Conservation (phyloP, 2,329 filamentous ascomycete genomes). For the Byssothecium circinans region DNA sequence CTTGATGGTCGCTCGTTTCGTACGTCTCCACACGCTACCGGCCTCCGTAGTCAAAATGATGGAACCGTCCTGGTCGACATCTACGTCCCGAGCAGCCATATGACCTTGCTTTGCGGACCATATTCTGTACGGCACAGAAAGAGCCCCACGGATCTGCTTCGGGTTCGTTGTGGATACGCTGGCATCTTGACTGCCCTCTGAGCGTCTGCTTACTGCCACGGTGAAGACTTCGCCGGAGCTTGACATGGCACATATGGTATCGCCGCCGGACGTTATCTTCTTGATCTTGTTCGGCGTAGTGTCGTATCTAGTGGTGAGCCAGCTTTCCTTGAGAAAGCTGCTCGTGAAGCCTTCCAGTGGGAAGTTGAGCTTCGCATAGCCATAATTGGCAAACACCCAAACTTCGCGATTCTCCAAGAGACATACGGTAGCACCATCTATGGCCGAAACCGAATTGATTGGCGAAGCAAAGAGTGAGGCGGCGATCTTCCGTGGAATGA, state of each 20-base stretch:
- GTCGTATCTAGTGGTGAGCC: slow-evolving; percentile 67
- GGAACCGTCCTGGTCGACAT: slow-evolving; percentile 87
- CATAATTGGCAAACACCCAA: slow-evolving; percentile 93
- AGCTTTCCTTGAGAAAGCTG: slow-evolving; percentile 67
- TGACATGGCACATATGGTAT: slow-evolving; percentile 88
- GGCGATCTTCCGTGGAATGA: slow-evolving; percentile 80
- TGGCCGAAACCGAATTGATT: slow-evolving; percentile 81
- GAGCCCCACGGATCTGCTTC: slow-evolving; percentile 79
- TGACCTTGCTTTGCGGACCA: slow-evolving; percentile 87
- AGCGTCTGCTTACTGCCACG: slow-evolving; percentile 70
- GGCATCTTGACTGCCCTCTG: slow-evolving; percentile 59
- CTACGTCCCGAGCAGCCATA: slow-evolving; percentile 82
- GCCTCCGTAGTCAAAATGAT: slow-evolving; percentile 92
- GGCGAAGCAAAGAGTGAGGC: slow-evolving; percentile 74
- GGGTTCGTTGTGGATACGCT: slow-evolving; percentile 87
- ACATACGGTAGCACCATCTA: slow-evolving; percentile 84
- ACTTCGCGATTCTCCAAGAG: slow-evolving; percentile 86
- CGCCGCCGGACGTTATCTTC: slow-evolving; percentile 80
- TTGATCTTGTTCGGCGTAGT: slow-evolving; percentile 67
- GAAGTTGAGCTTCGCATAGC: slow-evolving; percentile 88
- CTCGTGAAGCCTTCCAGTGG: slow-evolving; percentile 74
- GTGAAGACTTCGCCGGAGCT: slow-evolving; percentile 86
- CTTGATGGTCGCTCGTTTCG: slow-evolving; percentile 80
- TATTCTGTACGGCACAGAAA: slow-evolving; percentile 76
- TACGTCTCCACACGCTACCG: slow-evolving; percentile 88